Base-by-base conservation (phyloP, 2,329 filamentous ascomycete genomes). In the Pestalotiopsis sp. region DNA sequence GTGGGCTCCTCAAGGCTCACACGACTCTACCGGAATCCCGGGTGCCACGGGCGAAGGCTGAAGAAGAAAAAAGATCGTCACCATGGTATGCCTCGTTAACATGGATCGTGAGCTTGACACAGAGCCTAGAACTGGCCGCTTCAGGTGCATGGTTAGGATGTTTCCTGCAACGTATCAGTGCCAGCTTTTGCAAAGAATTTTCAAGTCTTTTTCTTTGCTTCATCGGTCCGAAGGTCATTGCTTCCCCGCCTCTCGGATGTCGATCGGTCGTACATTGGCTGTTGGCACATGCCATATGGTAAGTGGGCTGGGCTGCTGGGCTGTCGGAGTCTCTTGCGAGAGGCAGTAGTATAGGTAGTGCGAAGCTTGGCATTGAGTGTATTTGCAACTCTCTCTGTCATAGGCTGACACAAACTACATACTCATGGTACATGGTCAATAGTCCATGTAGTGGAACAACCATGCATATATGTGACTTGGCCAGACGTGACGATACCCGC, bases 391-490 rank as follows among this genome's bases (percentile, higher is more conserved):
- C 59, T 9, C 31, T 36, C 59, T 62, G 12, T 62, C 27, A 36
- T 62, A 62, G 59, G 59, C 38, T 62, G 59, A 36, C 25, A 27
- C 36, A 39, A n/a, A 52, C 17, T 9, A 52, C 9, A 52, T 52
- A n/a, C 45, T 36, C 17, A 52, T 52, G 45, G 45, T 52, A 52
- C 45, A 52, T 52, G 9, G 45, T n/a, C 25, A 20, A 62, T 62
- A 62, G 59, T 62, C 25, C 38, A 13, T 62, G n/a, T 14, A 9
- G 59, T 62, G 59, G 59, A 62, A 62, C 59, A 13, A 39, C 14
- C 25, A 62, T 59, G 27, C 57, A 27, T 62, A 39, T 62, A 62
- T 62, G 56, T 36, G 45, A 52, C 17, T 52, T 52, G 45, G 45
- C 45, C 45, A 52, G 45, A 23, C 17, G 20, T n/a, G 17, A 5